These are phyloP conservation scores for Leccinum olivaceopallidum DNA, from an alignment of 768 basidiomycete genomes.

Conservation along the genomic window DNA sequence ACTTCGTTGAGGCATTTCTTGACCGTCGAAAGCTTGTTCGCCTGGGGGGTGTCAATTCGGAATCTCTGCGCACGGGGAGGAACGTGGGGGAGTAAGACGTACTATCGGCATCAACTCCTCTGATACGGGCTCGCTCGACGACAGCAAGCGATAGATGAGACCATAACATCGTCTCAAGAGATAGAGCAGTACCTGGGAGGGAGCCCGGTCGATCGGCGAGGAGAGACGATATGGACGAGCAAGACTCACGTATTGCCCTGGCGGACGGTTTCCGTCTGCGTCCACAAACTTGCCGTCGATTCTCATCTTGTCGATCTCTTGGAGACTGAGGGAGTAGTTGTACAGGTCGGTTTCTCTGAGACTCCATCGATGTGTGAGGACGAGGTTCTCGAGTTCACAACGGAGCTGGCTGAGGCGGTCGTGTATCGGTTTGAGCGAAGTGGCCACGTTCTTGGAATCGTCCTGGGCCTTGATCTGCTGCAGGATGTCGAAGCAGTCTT, in stretches of 20 bases:
- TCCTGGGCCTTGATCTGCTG: slow-evolving; percentile 96
- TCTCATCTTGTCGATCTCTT: slow-evolving; percentile 97
- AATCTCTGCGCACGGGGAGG: background rate
- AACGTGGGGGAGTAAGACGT: slow-evolving; percentile 25
- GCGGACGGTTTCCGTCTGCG: slow-evolving; percentile 85
- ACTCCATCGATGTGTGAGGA: slow-evolving; percentile 96
- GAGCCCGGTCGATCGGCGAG: background rate
- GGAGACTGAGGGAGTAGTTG: slow-evolving; percentile 90
- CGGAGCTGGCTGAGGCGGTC: slow-evolving; percentile 88
- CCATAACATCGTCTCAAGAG: slow-evolving; percentile 94
- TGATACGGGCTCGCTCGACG: slow-evolving; percentile 94
- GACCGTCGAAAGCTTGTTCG: slow-evolving; percentile 94
- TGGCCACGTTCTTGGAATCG: slow-evolving; percentile 84
- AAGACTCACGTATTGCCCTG: slow-evolving; percentile 87
- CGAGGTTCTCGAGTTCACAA: slow-evolving; percentile 85
- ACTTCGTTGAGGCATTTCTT: slow-evolving; percentile 98
- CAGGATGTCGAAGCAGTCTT: slow-evolving; percentile 94
- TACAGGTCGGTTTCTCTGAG: slow-evolving; percentile 91
- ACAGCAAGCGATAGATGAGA: slow-evolving; percentile 89
- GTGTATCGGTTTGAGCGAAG: slow-evolving; percentile 87
- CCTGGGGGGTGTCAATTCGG: slow-evolving; percentile 44
- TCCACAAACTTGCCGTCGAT: slow-evolving; percentile 98
- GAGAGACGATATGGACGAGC: background rate
- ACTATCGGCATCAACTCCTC: slow-evolving; percentile 98
- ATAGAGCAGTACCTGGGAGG: slow-evolving; percentile 81